Base-by-base conservation (phyloP, 371 early-diverging fungal species). In the Mucor ambiguus region DNA sequence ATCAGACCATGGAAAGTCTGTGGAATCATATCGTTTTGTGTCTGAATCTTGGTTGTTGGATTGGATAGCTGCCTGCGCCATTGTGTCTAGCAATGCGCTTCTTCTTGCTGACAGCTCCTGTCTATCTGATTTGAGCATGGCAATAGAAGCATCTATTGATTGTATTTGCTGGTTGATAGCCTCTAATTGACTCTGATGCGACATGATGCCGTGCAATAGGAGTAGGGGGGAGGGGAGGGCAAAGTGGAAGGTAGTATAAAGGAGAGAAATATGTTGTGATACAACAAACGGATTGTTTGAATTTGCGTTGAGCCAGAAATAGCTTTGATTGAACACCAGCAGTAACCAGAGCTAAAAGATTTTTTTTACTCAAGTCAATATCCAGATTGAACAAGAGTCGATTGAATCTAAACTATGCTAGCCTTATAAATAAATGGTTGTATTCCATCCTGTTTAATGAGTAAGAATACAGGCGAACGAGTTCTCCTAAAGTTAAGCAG, bases 1-100 rank as follows among this genome's bases (percentile, higher is more conserved):
- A 2, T 61, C 9, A 3, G 88, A 82, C 91, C 91, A 91, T 12
- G 79, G 48, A 65, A 87, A 90, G 4, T 71, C 52, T 20, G 66
- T 60, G 1, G 63, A 30, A 12, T 68, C 62, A 33, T 85, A 81
- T 58, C 77, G 71, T 24, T 54, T 58, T 3, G 68, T 28, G 22
- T 61, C 30, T 48, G 20, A 24, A 7, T 3, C 55, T 24, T 37
- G 18, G 16, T 26, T 24, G 7, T 24, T 5, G 1, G 11, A 33
- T 22, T 48, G 54, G 26, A 62, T 35, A 0, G 64, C 41, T 16
- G 20, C 55, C 66, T 46, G 54, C 22, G 63, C 60, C 26, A 58
- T 8, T 37, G 22, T 48, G 63, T 61, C 57, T 26, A 55, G 24
- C 6, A 67, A 14, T 46, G 46, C 20, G 46, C 52, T 60, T 64